These are phyloP conservation scores for Rhodosporidiobolus odoratus DNA, from an alignment of 768 basidiomycete species.

Conservation along the genomic window DNA sequence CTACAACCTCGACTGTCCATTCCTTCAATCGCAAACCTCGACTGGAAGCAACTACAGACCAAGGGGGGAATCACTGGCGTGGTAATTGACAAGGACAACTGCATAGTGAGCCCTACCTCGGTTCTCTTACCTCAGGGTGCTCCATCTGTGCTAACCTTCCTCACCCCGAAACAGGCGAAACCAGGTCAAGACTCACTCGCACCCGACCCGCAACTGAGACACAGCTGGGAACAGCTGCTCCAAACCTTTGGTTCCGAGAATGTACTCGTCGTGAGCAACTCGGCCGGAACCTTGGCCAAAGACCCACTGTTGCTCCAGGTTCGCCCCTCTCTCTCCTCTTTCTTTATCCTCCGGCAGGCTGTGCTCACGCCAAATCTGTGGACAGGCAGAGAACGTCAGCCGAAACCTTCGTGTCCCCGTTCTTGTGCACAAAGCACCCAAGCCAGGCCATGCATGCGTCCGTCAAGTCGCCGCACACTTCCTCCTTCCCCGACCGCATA, in stretches of 20 bases:
- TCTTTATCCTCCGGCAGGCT: not conserved
- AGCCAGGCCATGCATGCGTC: slow-evolving; percentile 77
- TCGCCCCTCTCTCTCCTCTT: slow-evolving; percentile 21
- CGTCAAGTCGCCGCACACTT: slow-evolving; percentile 70
- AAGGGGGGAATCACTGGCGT: slow-evolving; percentile 75
- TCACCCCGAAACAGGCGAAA: slow-evolving; percentile 58
- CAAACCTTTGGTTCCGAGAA: slow-evolving; percentile 68
- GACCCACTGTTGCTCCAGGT: slow-evolving; percentile 77
- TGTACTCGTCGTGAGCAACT: slow-evolving; percentile 88
- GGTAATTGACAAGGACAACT: slow-evolving; percentile 97
- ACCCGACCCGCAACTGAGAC: slow-evolving; percentile 61
- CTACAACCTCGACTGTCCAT: slow-evolving; percentile 14
- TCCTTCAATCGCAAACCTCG: slow-evolving; percentile 63
- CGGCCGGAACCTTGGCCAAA: slow-evolving; percentile 64
- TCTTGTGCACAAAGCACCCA: slow-evolving; percentile 66
- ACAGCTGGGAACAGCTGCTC: slow-evolving; percentile 69
- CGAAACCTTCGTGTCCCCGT: slow-evolving; percentile 73
- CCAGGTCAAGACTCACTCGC: slow-evolving; percentile 71
- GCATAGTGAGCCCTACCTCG: slow-evolving; percentile 59
- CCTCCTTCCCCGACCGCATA: slow-evolving; percentile 41
- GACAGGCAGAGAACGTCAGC: slow-evolving; percentile 78
- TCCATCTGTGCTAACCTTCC: not conserved
- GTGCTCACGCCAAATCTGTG: not conserved
- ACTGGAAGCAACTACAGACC: slow-evolving; percentile 64
- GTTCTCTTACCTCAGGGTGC: not conserved